phyloP scores from a whole-genome alignment of 345 rosid genomes.

The Eucalyptus albens region DNA sequence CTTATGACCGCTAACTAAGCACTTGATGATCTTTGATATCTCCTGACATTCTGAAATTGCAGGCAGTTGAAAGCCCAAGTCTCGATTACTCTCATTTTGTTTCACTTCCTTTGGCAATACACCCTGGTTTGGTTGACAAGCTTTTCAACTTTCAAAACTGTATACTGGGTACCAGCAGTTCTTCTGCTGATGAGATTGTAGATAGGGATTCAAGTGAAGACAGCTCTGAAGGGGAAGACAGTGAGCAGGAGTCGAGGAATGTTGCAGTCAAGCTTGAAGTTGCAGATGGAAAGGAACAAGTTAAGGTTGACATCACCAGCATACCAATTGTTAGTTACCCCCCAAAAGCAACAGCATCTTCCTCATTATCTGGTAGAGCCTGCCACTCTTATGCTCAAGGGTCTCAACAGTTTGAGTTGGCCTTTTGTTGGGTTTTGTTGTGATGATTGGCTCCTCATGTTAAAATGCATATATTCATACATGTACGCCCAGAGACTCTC shows the following conservation, averaged over 20 bases:
- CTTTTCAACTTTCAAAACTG: constrained; percentile 62
- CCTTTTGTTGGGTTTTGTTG: not conserved
- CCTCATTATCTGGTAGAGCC: constrained; percentile 35
- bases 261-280: constrained; percentile 33
- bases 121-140: constrained; percentile 68
- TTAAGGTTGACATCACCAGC: constrained; percentile 32
- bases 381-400: not conserved
- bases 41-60: not conserved
- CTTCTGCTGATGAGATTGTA: constrained; percentile 1
- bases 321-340: constrained; percentile 57
- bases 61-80: constrained; percentile 57
- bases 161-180: constrained; percentile 26
- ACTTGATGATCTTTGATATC: not conserved
- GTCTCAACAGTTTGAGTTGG: not conserved
- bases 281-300: constrained; percentile 26
- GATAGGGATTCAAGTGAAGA: constrained; percentile 26
- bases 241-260: constrained; percentile 1
- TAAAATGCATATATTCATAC: not conserved
- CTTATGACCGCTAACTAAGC: not conserved
- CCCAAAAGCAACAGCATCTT: constrained; percentile 38
- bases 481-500: not conserved
- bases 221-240: constrained; percentile 4
- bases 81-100: constrained; percentile 83
- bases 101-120: constrained; percentile 83
- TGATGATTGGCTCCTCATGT: not conserved